Evolutionary conservation across 1,284 basidiomycete species (phyloP), one percentile per base, ranked within the genome.

Genomic region (Peniophora sp.): DNA sequence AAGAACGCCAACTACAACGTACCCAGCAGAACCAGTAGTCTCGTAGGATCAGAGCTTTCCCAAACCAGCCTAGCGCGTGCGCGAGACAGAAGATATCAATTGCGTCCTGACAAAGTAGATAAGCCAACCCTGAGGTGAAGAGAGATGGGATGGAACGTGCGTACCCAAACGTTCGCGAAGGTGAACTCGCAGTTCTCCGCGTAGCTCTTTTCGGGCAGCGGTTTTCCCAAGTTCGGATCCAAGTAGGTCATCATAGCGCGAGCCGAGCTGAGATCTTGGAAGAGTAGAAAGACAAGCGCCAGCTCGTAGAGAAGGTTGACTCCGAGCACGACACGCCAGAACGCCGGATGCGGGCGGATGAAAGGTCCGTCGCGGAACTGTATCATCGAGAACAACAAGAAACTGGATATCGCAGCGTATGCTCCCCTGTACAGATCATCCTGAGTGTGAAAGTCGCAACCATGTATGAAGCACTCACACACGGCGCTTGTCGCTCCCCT

Each of bases 11-110:
- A 45, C 50, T 36, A 41, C 47, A 54, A 62, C 68, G 51, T 60
- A 88, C 88, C 88, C 87, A 90, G 60, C 89, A 91, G 60, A 91
- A 91, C 88, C 88, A 92, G 61, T 92, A 92, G 61, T 92, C 88
- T 24, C 89, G 78, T 58, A 92, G 66, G 57, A 92, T 83, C 72
- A 92, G 76, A 2, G 88, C 89, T 64, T 92, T 92, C 42, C 88
- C 88, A 63, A 90, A 92, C 88, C 89, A 92, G 3, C 88, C 88
- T 34, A 92, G 62, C 20, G 87, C 71, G 64, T 92, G 88, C 24
- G 88, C 88, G 18, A 92, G 57, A 60, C 88, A 91, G 64, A 92
- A 92, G 49, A 91, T 83, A 61, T 92, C 88, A 36, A 92, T 65
- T 2, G 88, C 85, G 58, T 84, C 76, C 86, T 89, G 63, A 41